Conservation (phyloP, 257 asterid species). For the Fraxinus anomala region DNA sequence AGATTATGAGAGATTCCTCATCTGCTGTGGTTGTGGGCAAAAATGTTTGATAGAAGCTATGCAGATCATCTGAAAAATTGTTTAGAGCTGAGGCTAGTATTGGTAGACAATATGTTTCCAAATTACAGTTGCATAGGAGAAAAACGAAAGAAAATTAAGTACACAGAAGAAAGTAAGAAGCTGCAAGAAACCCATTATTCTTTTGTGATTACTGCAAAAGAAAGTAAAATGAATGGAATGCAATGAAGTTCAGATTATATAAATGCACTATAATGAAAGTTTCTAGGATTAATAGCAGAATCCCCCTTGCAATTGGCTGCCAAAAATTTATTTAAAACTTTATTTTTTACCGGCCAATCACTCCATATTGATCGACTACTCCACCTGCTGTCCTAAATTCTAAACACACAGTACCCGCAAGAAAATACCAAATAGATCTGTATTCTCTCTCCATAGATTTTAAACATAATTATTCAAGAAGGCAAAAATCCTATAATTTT, state of each 20-base stretch:
- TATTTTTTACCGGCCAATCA: background rate
- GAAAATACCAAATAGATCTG: background rate
- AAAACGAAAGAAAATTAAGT: background rate
- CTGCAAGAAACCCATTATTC: background rate
- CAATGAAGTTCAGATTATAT: too few relatives aligned
- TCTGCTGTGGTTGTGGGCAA: background rate
- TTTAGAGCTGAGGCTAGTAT: too few relatives aligned
- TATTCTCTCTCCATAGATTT: background rate
- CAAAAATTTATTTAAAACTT: too few relatives aligned
- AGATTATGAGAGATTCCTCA: conserved; percentile 36
- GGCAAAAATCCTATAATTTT: background rate
- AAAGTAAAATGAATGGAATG: too few relatives aligned
- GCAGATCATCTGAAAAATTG: too few relatives aligned
- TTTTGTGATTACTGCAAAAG: background rate
- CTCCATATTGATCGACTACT: background rate
- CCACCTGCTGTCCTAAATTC: background rate
- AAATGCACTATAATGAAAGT: too few relatives aligned
- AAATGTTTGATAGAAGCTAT: too few relatives aligned
- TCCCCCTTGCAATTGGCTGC: background rate
- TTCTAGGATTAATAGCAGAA: too few relatives aligned
- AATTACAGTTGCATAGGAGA: background rate
- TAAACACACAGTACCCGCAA: background rate
- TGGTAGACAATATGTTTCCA: conserved; percentile 29
- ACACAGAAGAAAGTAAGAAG: conserved; percentile 17
- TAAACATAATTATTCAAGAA: background rate